Base-by-base conservation (phyloP, 139 green algal species). In the Chlorella sorokiniana region DNA sequence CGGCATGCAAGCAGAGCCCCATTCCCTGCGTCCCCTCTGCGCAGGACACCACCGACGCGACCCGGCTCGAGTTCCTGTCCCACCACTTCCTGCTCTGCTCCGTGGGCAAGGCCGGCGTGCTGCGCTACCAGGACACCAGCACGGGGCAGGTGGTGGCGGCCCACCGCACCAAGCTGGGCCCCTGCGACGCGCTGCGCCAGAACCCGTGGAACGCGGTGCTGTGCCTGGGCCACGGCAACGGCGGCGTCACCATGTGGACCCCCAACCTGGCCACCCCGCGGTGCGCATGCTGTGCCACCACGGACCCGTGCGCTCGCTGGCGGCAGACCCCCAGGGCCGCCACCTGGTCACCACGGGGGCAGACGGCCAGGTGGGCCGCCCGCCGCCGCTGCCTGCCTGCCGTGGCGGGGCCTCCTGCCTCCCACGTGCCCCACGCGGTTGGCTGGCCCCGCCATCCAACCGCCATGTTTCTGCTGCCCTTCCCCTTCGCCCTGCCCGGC, bases 31-130 rank as follows among this genome's bases (percentile, higher is more conserved):
- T 7, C 41, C 2, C 23, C 68, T 33, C 33, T 16, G 27, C 56
- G 29, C 88, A 91, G 69, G 90, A 94, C 27, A 91, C 95, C 76
- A 86, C 69, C 1, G 84, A 91, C 16, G 83, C 88, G 4, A 69
- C 82, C 18, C 84, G 73, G 14, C 89, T 99, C 22, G 88, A 95
- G 70, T 99, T 99, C 81, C 91, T 99, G 69, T 95, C 93, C 14
- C 91, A 99, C 86, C 97, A 99, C 88, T 98, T 99, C 73, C 84
- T 99, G 79, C 91, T 99, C 27, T 83, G 87, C 5, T 97, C 91
- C 18, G 77, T 97, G 7, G 97, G 95, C 16, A 82, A 92, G 27
- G 72, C 72, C 76, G 96, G 96, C 44, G 77, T 98, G 44, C 81
- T 99, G 51, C 67, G 83, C 3, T 99, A 97, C 48, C 93, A 99